phyloP scores from a whole-genome alignment of 2,329 filamentous ascomycete species.

The Beauveria sp. region DNA sequence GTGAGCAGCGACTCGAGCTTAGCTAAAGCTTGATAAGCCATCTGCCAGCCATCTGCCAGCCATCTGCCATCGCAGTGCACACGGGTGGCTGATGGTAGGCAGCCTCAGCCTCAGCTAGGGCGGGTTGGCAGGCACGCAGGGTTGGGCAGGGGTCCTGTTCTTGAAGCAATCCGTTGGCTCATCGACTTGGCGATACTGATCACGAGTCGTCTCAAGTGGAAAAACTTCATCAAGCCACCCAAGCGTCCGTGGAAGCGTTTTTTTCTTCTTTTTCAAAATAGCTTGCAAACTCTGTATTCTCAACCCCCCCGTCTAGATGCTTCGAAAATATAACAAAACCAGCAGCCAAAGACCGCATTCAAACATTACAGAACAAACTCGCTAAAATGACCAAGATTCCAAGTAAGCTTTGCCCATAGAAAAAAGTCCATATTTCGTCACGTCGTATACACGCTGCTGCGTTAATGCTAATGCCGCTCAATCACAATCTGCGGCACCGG shows the following conservation, averaged over 20 bases:
- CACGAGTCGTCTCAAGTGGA: too few relatives aligned
- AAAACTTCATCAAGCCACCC: too few relatives aligned
- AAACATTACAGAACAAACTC: neutral
- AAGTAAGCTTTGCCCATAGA: neutral
- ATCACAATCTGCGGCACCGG: conserved; percentile 14
- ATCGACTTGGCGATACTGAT: neutral
- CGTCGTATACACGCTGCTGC: neutral
- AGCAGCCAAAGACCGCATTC: neutral
- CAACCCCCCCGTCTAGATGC: neutral
- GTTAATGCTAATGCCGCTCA: conserved; percentile 9
- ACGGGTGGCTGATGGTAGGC: neutral
- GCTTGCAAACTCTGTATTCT: neutral
- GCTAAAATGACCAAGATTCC: neutral
- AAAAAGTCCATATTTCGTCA: neutral
- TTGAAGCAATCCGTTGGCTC: neutral
- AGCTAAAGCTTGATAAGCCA: conserved; percentile 22
- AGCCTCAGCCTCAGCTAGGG: too few relatives aligned
- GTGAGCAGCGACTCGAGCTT: conserved; percentile 14
- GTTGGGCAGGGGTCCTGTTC: too few relatives aligned
- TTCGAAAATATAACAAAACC: neutral
- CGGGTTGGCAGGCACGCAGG: too few relatives aligned
- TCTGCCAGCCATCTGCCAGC: conserved; percentile 14
- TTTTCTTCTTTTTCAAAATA: too few relatives aligned
- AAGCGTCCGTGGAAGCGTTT: too few relatives aligned
- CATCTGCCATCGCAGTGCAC: neutral